Evolutionary conservation across 2,329 filamentous ascomycete species (phyloP).

Genomic region (Penicillium glabrum): DNA sequence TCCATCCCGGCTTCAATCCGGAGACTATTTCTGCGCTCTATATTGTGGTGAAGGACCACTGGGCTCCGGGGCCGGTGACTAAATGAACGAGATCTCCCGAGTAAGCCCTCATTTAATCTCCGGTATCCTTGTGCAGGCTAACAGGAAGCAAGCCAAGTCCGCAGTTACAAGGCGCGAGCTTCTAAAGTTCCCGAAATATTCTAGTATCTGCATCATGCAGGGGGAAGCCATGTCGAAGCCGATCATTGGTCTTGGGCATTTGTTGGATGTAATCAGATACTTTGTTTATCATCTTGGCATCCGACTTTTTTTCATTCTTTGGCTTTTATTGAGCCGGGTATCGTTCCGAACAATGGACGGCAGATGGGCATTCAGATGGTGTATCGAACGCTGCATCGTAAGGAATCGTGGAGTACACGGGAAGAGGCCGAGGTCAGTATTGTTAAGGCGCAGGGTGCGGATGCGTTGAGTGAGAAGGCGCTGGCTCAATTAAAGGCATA

Average conservation of each 20-base stretch:
- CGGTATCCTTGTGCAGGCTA: too few species aligned
- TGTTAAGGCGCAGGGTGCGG: background rate
- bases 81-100: too few species aligned
- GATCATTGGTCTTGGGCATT: slow-evolving; percentile 75
- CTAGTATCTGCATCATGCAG: too few species aligned
- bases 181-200: too few species aligned
- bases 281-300: background rate
- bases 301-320: slow-evolving; percentile 1
- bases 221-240: slow-evolving; percentile 43
- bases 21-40: background rate
- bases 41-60: too few species aligned
- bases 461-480: background rate
- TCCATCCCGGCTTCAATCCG: slow-evolving; percentile 4
- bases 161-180: too few species aligned
- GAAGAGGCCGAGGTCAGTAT: background rate
- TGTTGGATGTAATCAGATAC: background rate
- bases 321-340: background rate
- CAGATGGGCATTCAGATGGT: background rate
- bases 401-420: background rate
- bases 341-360: background rate
- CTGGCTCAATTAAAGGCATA: background rate
- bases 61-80: too few species aligned
- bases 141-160: too few species aligned
- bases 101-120: too few species aligned
- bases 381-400: background rate